Base-by-base conservation (phyloP, 257 asterid genomes). In the Parsonsia alboflavescens region DNA sequence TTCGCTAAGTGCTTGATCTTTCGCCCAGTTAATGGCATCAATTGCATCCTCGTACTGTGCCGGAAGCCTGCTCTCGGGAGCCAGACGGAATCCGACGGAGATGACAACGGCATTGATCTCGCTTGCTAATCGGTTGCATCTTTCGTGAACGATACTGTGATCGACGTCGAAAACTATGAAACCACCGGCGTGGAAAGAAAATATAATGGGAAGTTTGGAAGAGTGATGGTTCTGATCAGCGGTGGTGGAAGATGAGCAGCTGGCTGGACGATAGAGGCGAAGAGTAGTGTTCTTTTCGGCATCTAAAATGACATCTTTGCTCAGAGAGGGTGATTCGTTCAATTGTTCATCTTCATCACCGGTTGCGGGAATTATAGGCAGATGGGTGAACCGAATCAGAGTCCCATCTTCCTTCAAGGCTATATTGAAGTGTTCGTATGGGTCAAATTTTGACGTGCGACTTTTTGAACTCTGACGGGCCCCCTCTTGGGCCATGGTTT, bases 11-110 rank as follows among this genome's bases (percentile, higher is more conserved):
- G 83, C 80, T 80, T 94, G 99, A 49, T 80, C 66, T 58, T 84
- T 73, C 30, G 89, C 84, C 99, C 99, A 94, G 0, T 66, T 28
- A 41, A 90, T 50, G 22, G 96, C 86, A 30, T 90, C 98, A 42
- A 88, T 33, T 0, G 93, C 96, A 39, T 95, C 98, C 3, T 92
- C 96, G 80, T 92, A 95, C 73, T 85, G 96, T 0, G 94, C 89
- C 1, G 99, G 98, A n/a, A 92, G 96, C 70, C 88, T 88, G 75
- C 63, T 72, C 83, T 92, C 99, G 2, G 98, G 98, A 0, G 98
- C 98, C 22, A 84, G 89, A 49, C 97, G 91, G 82, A 79, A 92
- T 49, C 86, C 91, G 33, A 90, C 90, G 7, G 91, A 83, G 15
- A 92, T 81, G 26, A 92, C 74, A 6, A 95, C 81, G 64, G 96